A percentile compares a stretch with the other conserved stretches of the same genome.
Conservation (phyloP, 345 rosid species). For the Sisymbrium altissimum region DNA sequence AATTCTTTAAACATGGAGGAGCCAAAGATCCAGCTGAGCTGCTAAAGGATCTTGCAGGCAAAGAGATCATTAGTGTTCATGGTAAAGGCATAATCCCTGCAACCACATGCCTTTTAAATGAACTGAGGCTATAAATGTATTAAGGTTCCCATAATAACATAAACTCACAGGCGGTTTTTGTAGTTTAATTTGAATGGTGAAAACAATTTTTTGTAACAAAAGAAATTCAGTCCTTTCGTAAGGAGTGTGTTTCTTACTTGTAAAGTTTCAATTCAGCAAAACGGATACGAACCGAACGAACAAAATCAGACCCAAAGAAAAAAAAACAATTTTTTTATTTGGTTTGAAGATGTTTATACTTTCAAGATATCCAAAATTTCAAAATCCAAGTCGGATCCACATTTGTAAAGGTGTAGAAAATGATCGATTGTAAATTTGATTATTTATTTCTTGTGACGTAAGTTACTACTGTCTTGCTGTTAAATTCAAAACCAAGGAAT, state of each 20-base stretch:
- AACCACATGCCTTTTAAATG: conserved; percentile 53
- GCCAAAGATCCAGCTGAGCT: conserved; percentile 77
- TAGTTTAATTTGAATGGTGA: too few species aligned
- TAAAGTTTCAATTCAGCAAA: not conserved
- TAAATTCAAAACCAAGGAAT: too few species aligned
- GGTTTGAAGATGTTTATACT: too few species aligned
- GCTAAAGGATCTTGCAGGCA: conserved; percentile 63
- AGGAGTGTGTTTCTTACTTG: not conserved
- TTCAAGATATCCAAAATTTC: too few species aligned
- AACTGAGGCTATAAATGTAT: conserved; percentile 28
- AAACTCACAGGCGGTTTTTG: too few species aligned
- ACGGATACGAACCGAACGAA: not conserved
- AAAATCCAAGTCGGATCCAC: too few species aligned
- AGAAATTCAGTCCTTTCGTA: not conserved
- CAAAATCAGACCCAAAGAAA: not conserved
- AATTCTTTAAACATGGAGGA: conserved; percentile 78
- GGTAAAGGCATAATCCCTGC: conserved; percentile 68
- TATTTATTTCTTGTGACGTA: too few species aligned
- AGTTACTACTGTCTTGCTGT: too few species aligned
- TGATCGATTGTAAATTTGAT: too few species aligned
- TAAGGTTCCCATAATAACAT: not conserved
- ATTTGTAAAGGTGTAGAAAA: too few species aligned
- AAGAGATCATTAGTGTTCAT: conserved; percentile 47
- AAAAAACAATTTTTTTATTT: too few species aligned
- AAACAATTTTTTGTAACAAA: not conserved